Percentiles rank a stretch among this genome's conserved stretches.
phyloP scores from a whole-genome alignment of 2,329 filamentous ascomycete species.

The Gnomoniopsis sp. region DNA sequence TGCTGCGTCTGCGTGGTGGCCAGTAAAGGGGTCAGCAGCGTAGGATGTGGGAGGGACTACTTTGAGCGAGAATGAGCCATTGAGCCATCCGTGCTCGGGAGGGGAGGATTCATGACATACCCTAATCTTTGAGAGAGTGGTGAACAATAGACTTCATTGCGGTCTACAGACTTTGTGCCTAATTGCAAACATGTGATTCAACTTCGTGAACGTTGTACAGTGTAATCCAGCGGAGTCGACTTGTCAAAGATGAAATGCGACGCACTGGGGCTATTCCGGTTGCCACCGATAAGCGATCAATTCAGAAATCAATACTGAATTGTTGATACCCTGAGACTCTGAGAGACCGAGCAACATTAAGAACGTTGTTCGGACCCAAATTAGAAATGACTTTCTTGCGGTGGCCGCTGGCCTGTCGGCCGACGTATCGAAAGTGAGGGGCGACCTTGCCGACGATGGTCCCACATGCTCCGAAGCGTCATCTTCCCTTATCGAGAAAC shows the following conservation, averaged over 20 bases:
- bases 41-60: not conserved
- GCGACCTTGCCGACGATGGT: not conserved
- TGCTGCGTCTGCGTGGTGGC: conserved; percentile 68
- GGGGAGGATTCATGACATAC: conserved; percentile 12
- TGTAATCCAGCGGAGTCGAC: too few species aligned
- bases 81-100: conserved; percentile 21
- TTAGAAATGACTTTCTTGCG: not conserved
- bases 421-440: not conserved
- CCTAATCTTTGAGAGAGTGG: not conserved
- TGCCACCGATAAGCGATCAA: too few species aligned
- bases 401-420: not conserved
- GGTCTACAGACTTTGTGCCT: not conserved
- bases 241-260: too few species aligned
- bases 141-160: conserved; percentile 3
- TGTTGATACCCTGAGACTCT: too few species aligned
- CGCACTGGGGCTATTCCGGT: too few species aligned
- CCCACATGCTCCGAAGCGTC: too few species aligned
- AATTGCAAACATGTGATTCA: not conserved
- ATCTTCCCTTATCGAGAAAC: not conserved
- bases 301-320: too few species aligned
- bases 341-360: too few species aligned
- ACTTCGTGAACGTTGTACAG: not conserved
- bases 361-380: too few species aligned
- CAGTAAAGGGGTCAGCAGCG: conserved; percentile 32
- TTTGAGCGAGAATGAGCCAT: not conserved